Conservation (phyloP, 805 yeast species). For the Candida verbasci region DNA sequence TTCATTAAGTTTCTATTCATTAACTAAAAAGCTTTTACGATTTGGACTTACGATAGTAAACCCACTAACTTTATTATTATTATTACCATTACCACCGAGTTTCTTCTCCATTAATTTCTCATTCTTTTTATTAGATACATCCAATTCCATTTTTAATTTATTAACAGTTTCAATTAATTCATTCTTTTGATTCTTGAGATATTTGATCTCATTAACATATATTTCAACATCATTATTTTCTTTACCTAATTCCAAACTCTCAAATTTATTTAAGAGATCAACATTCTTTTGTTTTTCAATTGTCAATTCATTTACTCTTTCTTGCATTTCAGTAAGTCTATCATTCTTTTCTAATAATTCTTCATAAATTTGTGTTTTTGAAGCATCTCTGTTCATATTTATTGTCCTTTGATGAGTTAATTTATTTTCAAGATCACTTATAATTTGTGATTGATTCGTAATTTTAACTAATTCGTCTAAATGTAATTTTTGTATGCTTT, state of each 20-base stretch:
- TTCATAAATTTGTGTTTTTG: slow-evolving; percentile 46
- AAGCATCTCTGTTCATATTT: slow-evolving; percentile 42
- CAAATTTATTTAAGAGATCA: neutral
- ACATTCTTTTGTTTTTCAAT: neutral
- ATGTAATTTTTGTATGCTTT: neutral
- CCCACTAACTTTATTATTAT: slow-evolving; percentile 38
- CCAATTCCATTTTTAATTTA: slow-evolving; percentile 35
- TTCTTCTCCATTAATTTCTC: slow-evolving; percentile 28
- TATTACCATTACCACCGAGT: slow-evolving; percentile 11
- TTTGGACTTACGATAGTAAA: slow-evolving; percentile 33
- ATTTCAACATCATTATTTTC: neutral
- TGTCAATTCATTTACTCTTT: slow-evolving; percentile 38
- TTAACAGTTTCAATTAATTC: slow-evolving; percentile 38
- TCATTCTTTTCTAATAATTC: slow-evolving; percentile 48
- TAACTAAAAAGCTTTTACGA: slow-evolving; percentile 17
- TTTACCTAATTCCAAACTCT: neutral
- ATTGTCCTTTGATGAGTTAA: slow-evolving; percentile 61
- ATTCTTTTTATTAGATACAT: slow-evolving; percentile 31
- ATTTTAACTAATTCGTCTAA: slow-evolving; percentile 4
- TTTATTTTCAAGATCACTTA: slow-evolving; percentile 52
- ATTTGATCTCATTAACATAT: slow-evolving; percentile 14
- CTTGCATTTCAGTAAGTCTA: slow-evolving; percentile 40
- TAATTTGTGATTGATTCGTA: slow-evolving; percentile 17
- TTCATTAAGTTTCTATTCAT: slow-evolving; percentile 6
- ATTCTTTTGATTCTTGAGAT: slow-evolving; percentile 31